Conservation (phyloP, 371 early-diverging fungal species). For the Batrachochytrium dendrobatidis region DNA sequence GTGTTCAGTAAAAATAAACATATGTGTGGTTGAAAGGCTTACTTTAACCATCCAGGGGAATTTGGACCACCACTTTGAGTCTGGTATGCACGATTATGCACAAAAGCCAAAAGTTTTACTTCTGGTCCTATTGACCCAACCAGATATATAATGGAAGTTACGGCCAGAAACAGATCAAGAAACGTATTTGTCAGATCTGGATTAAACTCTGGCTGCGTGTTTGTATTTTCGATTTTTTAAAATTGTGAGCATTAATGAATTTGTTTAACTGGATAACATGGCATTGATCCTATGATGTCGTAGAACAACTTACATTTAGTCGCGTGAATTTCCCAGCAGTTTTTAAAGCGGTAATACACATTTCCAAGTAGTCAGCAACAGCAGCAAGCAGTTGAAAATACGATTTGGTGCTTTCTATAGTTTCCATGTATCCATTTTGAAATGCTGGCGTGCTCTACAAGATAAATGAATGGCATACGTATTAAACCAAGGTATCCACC, state of each 20-base stretch:
- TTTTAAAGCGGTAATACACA: background rate
- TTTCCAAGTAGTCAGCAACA: background rate
- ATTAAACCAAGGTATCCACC: no score
- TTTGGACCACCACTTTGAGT: constrained; percentile 4
- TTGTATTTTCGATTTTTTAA: no score
- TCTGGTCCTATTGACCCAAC: constrained; percentile 8
- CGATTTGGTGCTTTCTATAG: background rate
- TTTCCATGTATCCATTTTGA: background rate
- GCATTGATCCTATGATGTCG: no score
- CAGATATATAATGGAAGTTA: constrained; percentile 14
- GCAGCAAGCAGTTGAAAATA: background rate
- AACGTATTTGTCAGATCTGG: constrained; percentile 18
- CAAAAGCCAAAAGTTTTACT: constrained; percentile 14
- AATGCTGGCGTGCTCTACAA: background rate
- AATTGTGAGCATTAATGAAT: background rate
- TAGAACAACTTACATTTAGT: background rate
- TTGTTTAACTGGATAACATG: no score
- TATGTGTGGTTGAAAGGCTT: background rate
- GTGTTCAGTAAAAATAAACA: no score
- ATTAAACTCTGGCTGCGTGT: constrained; percentile 14
- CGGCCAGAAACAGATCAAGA: constrained; percentile 14
- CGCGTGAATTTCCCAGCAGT: background rate
- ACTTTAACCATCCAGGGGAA: background rate
- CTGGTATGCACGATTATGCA: constrained; percentile 10
- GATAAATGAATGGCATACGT: no score